Base-by-base conservation (phyloP, 768 basidiomycete species). In the Phanerochaete sordida region DNA sequence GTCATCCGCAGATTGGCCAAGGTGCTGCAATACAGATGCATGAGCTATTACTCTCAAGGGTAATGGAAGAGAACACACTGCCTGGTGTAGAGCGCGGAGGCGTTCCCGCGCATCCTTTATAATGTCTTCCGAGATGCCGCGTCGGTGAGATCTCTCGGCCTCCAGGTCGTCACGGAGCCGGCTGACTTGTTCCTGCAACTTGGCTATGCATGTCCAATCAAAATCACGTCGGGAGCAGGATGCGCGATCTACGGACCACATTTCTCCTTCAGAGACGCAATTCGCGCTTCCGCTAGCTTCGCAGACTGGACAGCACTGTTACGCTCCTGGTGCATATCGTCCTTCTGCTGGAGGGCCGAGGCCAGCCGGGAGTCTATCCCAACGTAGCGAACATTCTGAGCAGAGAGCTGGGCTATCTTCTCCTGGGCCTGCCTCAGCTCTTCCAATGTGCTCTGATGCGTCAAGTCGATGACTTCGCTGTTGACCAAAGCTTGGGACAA, bases 241-340 rank as follows among this genome's bases (percentile, higher is more conserved):
- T 13, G 51, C 21, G 24, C 16, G 16, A 28, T 3, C 8, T 53
- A 55, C 76, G 62, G 49, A 90, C 91, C 77, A 59, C 84, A 83
- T 68, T 85, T 87, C 57, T 90, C 86, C 61, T 83, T 85, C 62
- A 91, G 75, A 11, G 85, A 81, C 27, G 78, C 76, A 59, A 87
- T 77, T 33, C 87, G 82, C 7, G 79, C 76, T 65, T 95, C 93
- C 9, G 91, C 88, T 33, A 84, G 68, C 44, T 83, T 78, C 2
- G 89, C 86, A 45, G 86, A 77, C 60, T 88, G 84, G 11, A 80
- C 74, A 64, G 92, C 90, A 54, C 79, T 79, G 57, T 91, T 87
- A 26, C 88, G 78, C 69, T 95, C 93, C 72, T 94, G 91, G 61
- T 84, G 87, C 73, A 90, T 80, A 69, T 95, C 93, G 43, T 94